Percentiles rank a stretch among this genome's conserved stretches.
These are phyloP conservation scores for Stephanodiscus triporus DNA, from an alignment of 108 stramenopile species.

Conservation along the genomic window DNA sequence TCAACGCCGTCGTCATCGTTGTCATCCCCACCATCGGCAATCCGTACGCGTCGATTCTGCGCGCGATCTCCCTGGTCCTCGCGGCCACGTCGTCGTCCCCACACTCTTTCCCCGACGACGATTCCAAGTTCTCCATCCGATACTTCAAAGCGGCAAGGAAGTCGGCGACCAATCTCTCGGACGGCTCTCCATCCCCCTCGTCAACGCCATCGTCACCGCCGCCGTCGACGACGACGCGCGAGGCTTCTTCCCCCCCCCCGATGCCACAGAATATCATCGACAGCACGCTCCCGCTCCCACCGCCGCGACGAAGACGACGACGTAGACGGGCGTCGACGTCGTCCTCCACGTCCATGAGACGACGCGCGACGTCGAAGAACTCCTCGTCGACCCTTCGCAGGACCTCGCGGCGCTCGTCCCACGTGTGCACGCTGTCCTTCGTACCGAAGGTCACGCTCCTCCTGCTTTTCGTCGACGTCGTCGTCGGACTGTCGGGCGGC, in stretches of 20 bases:
- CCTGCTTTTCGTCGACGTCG: neutral
- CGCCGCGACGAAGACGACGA: neutral
- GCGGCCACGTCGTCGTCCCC: slow-evolving; percentile 19
- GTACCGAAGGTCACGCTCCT: neutral
- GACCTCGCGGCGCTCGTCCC: neutral
- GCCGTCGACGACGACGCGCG: neutral
- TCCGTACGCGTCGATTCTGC: slow-evolving; percentile 41
- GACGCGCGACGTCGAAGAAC: neutral
- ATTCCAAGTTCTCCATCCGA: neutral
- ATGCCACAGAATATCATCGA: neutral
- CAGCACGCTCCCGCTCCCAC: neutral
- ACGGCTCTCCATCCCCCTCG: neutral
- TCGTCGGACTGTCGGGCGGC: too few relatives aligned
- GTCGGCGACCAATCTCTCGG: neutral
- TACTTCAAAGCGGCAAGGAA: neutral
- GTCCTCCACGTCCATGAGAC: neutral
- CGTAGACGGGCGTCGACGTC: too few relatives aligned
- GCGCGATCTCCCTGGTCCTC: slow-evolving; percentile 31
- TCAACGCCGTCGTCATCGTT: neutral
- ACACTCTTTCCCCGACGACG: neutral
- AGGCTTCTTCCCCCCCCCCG: neutral
- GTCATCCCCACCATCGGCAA: slow-evolving; percentile 16
- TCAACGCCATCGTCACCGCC: neutral
- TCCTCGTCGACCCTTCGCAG: neutral
- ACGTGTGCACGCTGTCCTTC: neutral